phyloP scores from a whole-genome alignment of 2,329 filamentous ascomycete genomes.

The Pyrenochaeta sp. region DNA sequence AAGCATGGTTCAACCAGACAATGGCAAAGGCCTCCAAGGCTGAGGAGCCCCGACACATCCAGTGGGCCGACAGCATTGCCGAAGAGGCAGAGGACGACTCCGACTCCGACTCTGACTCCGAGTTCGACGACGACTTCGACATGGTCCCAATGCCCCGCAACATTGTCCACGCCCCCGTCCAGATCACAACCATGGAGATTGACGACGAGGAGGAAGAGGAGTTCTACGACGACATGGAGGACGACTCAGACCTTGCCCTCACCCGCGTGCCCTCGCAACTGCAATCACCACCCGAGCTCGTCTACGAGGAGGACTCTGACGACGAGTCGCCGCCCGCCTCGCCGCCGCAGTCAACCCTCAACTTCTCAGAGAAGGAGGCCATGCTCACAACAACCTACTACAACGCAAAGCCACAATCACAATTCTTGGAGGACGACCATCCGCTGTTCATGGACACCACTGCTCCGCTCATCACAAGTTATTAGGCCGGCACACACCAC shows the following conservation, averaged over 20 bases:
- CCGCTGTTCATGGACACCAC: conserved; percentile 52
- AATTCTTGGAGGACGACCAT: conserved; percentile 50
- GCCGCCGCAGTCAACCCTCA: conserved; percentile 54
- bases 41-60: conserved; percentile 75
- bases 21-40: conserved; percentile 75
- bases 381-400: conserved; percentile 58
- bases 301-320: conserved; percentile 59
- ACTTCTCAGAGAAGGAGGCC: conserved; percentile 58
- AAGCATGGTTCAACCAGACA: conserved; percentile 97
- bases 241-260: conserved; percentile 57
- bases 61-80: conserved; percentile 83
- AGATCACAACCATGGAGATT: conserved; percentile 55
- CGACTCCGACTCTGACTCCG: conserved; percentile 61
- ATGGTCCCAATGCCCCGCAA: conserved; percentile 53
- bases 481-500: conserved; percentile 40
- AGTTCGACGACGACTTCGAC: conserved; percentile 61
- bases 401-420: conserved; percentile 48
- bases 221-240: conserved; percentile 58
- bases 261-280: conserved; percentile 54
- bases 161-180: conserved; percentile 52
- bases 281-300: conserved; percentile 59
- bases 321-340: conserved; percentile 59
- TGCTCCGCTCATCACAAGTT: conserved; percentile 52
- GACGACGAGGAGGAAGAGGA: conserved; percentile 54
- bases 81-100: conserved; percentile 75